Evolutionary conservation across 495 filamentous ascomycete species (phyloP).

Genomic region (Neurospora cerealis): DNA sequence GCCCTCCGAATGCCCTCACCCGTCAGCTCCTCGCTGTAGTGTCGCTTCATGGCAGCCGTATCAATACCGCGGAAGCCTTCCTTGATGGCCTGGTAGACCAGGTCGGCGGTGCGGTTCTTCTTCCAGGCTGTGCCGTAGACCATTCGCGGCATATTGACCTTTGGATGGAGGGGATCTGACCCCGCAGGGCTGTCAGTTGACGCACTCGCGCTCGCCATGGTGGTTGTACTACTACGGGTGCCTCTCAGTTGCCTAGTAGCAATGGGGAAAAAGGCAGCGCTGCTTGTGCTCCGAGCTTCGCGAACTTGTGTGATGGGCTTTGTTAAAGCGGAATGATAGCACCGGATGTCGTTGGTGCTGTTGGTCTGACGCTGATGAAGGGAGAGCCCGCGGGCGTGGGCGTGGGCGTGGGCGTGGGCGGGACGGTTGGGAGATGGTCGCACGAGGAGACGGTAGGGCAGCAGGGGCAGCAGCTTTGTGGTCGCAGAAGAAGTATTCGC

Average conservation of each 20-base stretch:
- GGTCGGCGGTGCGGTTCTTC: constrained; percentile 54
- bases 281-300: not conserved
- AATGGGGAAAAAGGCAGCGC: not conserved
- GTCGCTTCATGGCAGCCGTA: constrained; percentile 69
- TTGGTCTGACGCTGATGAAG: not conserved
- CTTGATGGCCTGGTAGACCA: constrained; percentile 59
- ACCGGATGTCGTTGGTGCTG: not conserved
- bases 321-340: not conserved
- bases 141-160: constrained; percentile 41
- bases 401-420: not conserved
- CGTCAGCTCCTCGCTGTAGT: constrained; percentile 67
- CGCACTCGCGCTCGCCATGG: constrained; percentile 3
- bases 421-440: not conserved
- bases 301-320: not conserved
- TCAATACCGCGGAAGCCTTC: constrained; percentile 68
- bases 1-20: constrained; percentile 53
- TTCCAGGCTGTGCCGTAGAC: constrained; percentile 90
- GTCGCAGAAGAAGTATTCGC: not conserved
- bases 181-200: not conserved
- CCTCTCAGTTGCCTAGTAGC: not conserved
- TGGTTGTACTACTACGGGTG: not conserved
- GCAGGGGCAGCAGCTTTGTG: not conserved
- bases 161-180: not conserved
- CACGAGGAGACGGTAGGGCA: not conserved
- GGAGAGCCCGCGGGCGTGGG: not conserved